Evolutionary conservation across 108 stramenopile species (phyloP).

Genomic region (Cyclotella distinguenda): DNA sequence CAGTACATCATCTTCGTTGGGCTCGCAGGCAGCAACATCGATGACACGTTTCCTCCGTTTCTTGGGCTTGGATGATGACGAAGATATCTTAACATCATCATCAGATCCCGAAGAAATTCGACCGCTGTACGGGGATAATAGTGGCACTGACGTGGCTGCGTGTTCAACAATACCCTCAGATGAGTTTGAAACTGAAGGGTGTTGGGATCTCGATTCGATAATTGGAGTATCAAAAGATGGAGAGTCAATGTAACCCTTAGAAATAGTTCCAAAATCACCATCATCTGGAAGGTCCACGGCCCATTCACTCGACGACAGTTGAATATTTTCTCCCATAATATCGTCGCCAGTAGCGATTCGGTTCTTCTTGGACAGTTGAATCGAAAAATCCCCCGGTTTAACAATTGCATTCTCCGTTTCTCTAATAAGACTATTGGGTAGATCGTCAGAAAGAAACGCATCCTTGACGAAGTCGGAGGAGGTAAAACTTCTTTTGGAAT

Average conservation of each 20-base stretch:
- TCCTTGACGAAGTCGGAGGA: slow-evolving; percentile 19
- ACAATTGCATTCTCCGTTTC: too few relatives aligned
- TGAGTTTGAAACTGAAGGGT: slow-evolving; percentile 1
- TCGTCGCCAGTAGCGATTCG: slow-evolving; percentile 28
- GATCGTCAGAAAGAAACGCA: background rate
- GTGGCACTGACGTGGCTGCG: background rate
- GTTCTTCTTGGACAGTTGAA: background rate
- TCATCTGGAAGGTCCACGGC: slow-evolving; percentile 13
- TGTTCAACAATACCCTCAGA: background rate
- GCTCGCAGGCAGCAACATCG: slow-evolving; percentile 16
- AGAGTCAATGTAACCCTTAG: background rate
- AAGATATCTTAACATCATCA: too few relatives aligned
- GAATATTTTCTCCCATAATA: slow-evolving; percentile 6
- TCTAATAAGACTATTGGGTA: too few relatives aligned
- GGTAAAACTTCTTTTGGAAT: slow-evolving; percentile 4
- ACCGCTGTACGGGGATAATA: background rate
- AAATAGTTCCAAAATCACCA: slow-evolving; percentile 1
- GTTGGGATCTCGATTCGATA: too few relatives aligned
- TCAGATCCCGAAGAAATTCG: too few relatives aligned
- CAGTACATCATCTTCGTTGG: slow-evolving; percentile 68
- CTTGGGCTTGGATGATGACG: slow-evolving; percentile 12
- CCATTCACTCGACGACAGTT: slow-evolving; percentile 35
- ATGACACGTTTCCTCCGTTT: slow-evolving; percentile 18
- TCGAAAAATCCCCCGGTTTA: too few relatives aligned
- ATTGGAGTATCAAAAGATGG: too few relatives aligned